Conservation (phyloP, 164 flowering plant species). For the Kalanchoe fedtschenkoi region DNA sequence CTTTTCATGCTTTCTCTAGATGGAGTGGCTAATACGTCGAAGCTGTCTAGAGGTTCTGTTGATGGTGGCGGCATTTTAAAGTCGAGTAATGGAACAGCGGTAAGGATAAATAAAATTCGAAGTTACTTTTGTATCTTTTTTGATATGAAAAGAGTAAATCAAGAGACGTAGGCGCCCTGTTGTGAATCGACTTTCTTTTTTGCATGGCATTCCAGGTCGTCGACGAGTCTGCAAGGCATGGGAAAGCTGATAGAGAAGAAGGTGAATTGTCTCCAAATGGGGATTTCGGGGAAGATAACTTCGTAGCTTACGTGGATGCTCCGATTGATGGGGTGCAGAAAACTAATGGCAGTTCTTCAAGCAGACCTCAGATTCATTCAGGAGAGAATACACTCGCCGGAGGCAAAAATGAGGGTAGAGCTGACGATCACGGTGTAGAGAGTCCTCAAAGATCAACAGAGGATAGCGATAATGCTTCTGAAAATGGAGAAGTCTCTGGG, state of each 20-base stretch:
- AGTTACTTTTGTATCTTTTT: not conserved
- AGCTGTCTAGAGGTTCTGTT: slow-evolving; percentile 22
- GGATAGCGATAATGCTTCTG: slow-evolving; percentile 78
- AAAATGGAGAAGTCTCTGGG: slow-evolving; percentile 68
- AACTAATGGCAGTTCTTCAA: slow-evolving; percentile 28
- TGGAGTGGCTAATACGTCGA: slow-evolving; percentile 30
- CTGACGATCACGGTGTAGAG: slow-evolving; percentile 80
- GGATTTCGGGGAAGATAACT: slow-evolving; percentile 72
- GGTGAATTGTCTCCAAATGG: slow-evolving; percentile 86
- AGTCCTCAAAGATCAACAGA: slow-evolving; percentile 74
- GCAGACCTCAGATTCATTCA: slow-evolving; percentile 26
- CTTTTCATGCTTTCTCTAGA: slow-evolving; percentile 23
- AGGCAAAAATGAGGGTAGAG: slow-evolving; percentile 58
- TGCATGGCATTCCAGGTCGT: slow-evolving; percentile 19
- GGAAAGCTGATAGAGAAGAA: slow-evolving; percentile 78
- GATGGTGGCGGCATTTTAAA: slow-evolving; percentile 29
- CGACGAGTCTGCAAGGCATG: slow-evolving; percentile 27
- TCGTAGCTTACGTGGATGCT: slow-evolving; percentile 41
- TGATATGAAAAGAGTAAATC: not conserved
- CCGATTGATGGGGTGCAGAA: slow-evolving; percentile 25
- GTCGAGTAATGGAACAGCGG: slow-evolving; percentile 41
- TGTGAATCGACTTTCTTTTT: not conserved
- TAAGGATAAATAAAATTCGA: slow-evolving; percentile 13
- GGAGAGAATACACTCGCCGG: slow-evolving; percentile 32
- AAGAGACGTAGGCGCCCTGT: not conserved